Evolutionary conservation across 148 eudicot species (phyloP).

Genomic region (Agrostemma githago): DNA sequence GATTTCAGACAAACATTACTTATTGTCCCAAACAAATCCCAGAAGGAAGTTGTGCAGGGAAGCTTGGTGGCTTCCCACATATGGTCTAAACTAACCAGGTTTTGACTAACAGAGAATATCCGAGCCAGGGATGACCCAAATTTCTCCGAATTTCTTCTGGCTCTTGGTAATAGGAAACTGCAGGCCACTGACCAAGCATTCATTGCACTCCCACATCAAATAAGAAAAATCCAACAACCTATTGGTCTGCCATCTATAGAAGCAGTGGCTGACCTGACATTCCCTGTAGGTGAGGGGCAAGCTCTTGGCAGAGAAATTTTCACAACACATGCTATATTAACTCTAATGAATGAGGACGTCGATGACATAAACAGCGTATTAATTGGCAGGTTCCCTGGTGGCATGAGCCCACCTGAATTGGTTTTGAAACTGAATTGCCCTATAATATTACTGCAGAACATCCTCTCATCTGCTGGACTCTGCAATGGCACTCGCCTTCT

Average conservation of each 20-base stretch:
- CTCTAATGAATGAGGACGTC: conserved; percentile 10
- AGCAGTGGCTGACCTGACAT: not conserved
- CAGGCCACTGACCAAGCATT: not conserved
- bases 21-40: not conserved
- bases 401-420: too few species aligned
- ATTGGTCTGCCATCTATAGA: too few species aligned
- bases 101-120: not conserved
- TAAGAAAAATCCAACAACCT: not conserved
- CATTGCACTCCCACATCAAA: too few species aligned
- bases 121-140: not conserved
- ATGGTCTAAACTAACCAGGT: not conserved
- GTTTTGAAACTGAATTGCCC: too few species aligned
- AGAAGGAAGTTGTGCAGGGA: not conserved
- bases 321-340: not conserved
- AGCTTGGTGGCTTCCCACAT: not conserved
- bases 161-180: not conserved
- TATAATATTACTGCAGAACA: too few species aligned
- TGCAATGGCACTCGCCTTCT: conserved; percentile 15
- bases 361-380: not conserved
- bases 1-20: not conserved
- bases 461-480: not conserved
- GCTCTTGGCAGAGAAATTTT: not conserved
- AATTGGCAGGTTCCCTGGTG: not conserved
- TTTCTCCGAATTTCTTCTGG: not conserved
- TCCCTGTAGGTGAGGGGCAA: too few species aligned